Conservation (phyloP, 2,329 filamentous ascomycete species). For the Hypoxylon sp. region DNA sequence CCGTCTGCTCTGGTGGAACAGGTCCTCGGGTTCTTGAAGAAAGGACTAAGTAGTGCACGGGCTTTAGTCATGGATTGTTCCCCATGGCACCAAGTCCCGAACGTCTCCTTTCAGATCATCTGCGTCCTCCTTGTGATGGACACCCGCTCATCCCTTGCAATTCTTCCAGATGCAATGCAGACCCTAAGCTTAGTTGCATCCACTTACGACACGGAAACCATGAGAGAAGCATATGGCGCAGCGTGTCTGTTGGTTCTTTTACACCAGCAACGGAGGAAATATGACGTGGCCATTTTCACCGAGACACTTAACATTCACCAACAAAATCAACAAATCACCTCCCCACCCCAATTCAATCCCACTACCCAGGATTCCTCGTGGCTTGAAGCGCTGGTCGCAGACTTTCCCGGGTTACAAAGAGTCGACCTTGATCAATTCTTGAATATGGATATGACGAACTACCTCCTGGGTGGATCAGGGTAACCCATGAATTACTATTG, state of each 20-base stretch:
- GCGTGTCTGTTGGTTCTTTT: conserved; percentile 4
- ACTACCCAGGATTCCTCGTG: conserved; percentile 3
- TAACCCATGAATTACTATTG: background rate
- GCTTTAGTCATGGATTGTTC: conserved; percentile 4
- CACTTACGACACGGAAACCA: conserved; percentile 10
- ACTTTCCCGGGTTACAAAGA: conserved; percentile 4
- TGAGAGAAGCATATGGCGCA: conserved; percentile 6
- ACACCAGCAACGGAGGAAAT: conserved; percentile 12
- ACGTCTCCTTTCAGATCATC: conserved; percentile 7
- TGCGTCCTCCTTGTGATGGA: conserved; percentile 11
- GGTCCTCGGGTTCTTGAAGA: background rate
- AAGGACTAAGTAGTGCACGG: conserved; percentile 3
- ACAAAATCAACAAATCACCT: background rate
- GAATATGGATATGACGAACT: conserved; percentile 13
- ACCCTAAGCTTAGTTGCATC: conserved; percentile 2
- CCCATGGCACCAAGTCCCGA: conserved; percentile 8
- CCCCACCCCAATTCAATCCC: background rate
- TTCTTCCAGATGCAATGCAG: conserved; percentile 10
- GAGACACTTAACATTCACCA: conserved; percentile 6
- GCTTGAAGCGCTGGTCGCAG: conserved; percentile 13
- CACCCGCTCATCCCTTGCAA: conserved; percentile 2
- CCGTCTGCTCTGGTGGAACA: background rate
- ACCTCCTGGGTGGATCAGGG: conserved; percentile 2
- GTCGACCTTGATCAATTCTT: conserved; percentile 12
- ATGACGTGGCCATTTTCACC: background rate